Percentiles rank a stretch among this genome's conserved stretches.
Conservation (phyloP, 257 asterid species). For the Apocynum venetum region DNA sequence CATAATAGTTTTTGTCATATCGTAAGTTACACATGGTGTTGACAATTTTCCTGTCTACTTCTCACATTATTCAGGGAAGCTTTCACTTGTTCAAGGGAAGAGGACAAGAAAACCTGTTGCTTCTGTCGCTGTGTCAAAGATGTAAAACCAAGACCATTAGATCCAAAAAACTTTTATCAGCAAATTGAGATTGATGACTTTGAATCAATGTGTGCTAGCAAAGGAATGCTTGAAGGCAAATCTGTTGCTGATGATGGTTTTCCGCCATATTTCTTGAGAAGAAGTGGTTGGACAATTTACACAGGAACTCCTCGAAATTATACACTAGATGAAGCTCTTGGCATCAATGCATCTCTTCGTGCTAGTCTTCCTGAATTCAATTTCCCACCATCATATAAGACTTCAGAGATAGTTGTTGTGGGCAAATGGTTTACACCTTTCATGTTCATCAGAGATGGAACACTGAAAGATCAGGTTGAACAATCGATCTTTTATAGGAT, state of each 20-base stretch:
- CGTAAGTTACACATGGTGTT: too few species aligned
- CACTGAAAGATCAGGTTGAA: conserved; percentile 37
- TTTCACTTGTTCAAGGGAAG: conserved; percentile 54
- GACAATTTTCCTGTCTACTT: too few species aligned
- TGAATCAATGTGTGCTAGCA: not conserved
- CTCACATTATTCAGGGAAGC: conserved; percentile 37
- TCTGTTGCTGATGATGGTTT: conserved; percentile 20
- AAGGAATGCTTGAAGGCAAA: conserved; percentile 1
- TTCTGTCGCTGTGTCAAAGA: conserved; percentile 43
- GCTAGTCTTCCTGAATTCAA: conserved; percentile 30
- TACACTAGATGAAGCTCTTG: conserved; percentile 30
- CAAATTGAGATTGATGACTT: conserved; percentile 33
- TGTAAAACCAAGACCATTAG: conserved; percentile 46
- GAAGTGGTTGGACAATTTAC: conserved; percentile 33
- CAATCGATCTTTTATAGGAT: conserved; percentile 42
- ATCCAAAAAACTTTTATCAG: conserved; percentile 48
- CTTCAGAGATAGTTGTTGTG: conserved; percentile 12
- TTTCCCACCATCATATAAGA: not conserved
- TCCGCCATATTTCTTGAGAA: conserved; percentile 21
- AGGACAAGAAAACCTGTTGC: conserved; percentile 44
- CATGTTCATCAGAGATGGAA: conserved; percentile 44
- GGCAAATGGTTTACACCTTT: conserved; percentile 67
- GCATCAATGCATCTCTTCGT: conserved; percentile 38
- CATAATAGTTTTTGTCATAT: too few species aligned
- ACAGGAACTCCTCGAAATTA: conserved; percentile 25